Evolutionary conservation across 2,329 filamentous ascomycete genomes (phyloP), one percentile per base, ranked within the genome.

Genomic region (Magnaporthales sp.): DNA sequence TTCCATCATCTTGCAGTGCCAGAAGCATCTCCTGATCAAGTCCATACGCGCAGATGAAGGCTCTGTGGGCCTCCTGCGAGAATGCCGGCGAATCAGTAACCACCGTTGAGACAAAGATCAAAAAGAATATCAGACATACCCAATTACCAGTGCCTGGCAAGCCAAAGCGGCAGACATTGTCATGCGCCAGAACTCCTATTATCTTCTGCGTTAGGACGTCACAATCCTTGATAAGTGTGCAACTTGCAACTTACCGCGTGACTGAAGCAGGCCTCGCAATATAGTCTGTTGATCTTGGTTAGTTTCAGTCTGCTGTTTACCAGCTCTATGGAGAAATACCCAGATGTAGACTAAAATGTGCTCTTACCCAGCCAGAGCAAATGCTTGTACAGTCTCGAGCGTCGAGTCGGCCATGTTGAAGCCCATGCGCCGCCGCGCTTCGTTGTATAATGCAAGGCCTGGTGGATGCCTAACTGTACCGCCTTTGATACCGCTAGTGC

Each of bases 141-240:
- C 85, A 60, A 80, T 80, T 68, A 88, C 78, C 38, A 88, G 72
- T 2, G 84, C 79, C 71, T 86, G 83, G 69, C 84, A 87, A 19
- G 85, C 81, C 70, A 83, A 76, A 0, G 85, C 87, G 4, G 86
- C 85, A 22, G 79, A 79, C 3, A 81, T 81, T 6, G 80, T 81
- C 75, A 84, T 82, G 66, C 84, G 80, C 86, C 86, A 88, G 69
- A 86, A 87, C 68, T 88, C 86, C 82, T 88, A 67, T 11, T 8
- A 13, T 60, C 1, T 27, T 13, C 13, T 10, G 8, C 5, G 24
- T 60, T 27, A 60, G 24, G 15, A 29, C 29, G 11, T 60, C 26
- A 13, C 19, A 27, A 62, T 67, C 67, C 71, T 7, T n/a, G 11
- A 11, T 9, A 24, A n/a, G n/a, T 9, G 3, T 67, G 68, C 69